Conservation (phyloP, 192 early-diverging fungal genomes). For the Coemansia sp. region DNA sequence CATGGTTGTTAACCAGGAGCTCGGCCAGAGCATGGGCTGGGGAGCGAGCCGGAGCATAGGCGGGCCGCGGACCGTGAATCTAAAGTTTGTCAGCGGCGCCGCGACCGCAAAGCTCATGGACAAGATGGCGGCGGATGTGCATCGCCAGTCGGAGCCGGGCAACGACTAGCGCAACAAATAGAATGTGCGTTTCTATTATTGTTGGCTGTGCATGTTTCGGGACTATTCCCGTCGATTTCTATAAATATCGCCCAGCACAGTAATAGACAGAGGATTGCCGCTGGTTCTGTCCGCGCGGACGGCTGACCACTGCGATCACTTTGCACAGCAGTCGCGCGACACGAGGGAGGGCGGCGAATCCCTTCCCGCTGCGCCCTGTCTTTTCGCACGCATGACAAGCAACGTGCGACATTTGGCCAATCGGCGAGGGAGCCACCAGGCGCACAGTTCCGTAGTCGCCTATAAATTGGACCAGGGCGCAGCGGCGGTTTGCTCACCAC, state of each 20-base stretch:
- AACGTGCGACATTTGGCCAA: constrained; percentile 1
- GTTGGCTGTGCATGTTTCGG: too few species aligned
- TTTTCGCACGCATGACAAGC: constrained; percentile 2
- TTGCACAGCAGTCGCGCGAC: too few species aligned
- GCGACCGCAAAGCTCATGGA: constrained; percentile 22
- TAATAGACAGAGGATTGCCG: too few species aligned
- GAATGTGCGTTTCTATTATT: background rate
- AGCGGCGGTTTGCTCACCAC: background rate
- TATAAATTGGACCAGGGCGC: background rate
- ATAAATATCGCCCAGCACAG: too few species aligned
- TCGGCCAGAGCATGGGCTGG: constrained; percentile 16
- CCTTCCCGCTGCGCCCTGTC: too few species aligned
- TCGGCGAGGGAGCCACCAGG: background rate
- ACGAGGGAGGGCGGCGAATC: too few species aligned
- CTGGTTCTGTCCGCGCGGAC: too few species aligned
- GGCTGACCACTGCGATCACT: too few species aligned
- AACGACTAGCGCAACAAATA: background rate
- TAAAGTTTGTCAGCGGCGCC: constrained; percentile 29
- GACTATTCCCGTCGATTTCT: too few species aligned
- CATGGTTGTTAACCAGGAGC: constrained; percentile 38
- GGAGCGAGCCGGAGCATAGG: constrained; percentile 11
- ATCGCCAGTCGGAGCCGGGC: background rate
- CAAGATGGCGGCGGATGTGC: constrained; percentile 19
- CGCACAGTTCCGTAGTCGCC: background rate
- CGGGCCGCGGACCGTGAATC: constrained; percentile 10